Evolutionary conservation across 2,329 filamentous ascomycete species (phyloP).

Genomic region (Sarocladium kiliense): DNA sequence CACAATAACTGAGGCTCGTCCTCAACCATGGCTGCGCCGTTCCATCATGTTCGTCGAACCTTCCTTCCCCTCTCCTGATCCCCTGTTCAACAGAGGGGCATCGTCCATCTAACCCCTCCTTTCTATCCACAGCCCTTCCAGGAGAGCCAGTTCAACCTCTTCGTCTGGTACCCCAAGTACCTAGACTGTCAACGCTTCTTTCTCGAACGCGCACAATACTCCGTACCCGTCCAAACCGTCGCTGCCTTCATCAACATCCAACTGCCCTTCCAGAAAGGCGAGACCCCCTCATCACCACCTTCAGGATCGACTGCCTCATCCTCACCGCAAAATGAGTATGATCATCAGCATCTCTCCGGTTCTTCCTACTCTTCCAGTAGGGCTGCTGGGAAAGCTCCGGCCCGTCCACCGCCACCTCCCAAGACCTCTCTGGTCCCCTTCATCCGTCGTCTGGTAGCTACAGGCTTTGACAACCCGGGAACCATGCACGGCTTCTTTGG

Average conservation of each 20-base stretch:
- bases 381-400: constrained; percentile 20
- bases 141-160: constrained; percentile 64
- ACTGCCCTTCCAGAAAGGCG: constrained; percentile 71
- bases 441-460: constrained; percentile 82
- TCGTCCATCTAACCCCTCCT: neutral
- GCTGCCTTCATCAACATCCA: constrained; percentile 89
- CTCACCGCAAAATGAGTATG: constrained; percentile 18
- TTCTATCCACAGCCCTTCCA: constrained; percentile 34
- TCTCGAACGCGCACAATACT: constrained; percentile 84
- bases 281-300: constrained; percentile 33
- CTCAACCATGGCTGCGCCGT: neutral
- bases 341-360: constrained; percentile 17
- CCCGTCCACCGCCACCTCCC: constrained; percentile 30
- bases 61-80: neutral
- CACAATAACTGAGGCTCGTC: neutral
- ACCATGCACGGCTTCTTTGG: constrained; percentile 96
- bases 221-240: constrained; percentile 75
- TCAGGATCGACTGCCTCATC: constrained; percentile 9
- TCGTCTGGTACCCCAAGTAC: constrained; percentile 90
- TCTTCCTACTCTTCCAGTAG: constrained; percentile 21
- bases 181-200: constrained; percentile 89
- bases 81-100: neutral
- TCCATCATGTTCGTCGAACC: neutral
- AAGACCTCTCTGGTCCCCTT: constrained; percentile 70
- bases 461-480: constrained; percentile 79